These are phyloP conservation scores for Fusarium lateritium DNA, from an alignment of 2,329 filamentous ascomycete genomes.

Conservation along the genomic window DNA sequence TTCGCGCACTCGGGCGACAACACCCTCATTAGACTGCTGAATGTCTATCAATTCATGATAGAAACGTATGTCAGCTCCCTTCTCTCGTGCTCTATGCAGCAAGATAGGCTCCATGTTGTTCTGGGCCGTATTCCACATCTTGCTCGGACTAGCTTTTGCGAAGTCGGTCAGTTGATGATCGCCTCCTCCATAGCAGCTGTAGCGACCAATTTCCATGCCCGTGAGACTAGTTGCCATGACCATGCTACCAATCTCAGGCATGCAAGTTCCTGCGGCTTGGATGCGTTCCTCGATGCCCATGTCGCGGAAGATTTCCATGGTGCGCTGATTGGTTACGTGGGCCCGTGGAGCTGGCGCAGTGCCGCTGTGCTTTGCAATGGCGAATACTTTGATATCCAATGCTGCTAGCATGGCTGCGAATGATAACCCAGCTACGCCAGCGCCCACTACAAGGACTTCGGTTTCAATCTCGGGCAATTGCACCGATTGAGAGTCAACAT, in stretches of 20 bases:
- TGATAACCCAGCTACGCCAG: slow-evolving; percentile 23
- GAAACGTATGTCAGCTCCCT: slow-evolving; percentile 29
- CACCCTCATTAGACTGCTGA: slow-evolving; percentile 15
- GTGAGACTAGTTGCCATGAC: slow-evolving; percentile 34
- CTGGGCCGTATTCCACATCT: slow-evolving; percentile 29
- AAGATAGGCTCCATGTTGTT: slow-evolving; percentile 22
- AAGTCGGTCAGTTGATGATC: slow-evolving; percentile 31
- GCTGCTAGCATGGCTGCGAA: slow-evolving; percentile 20
- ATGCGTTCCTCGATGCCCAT: slow-evolving; percentile 25
- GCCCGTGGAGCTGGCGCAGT: slow-evolving; percentile 26
- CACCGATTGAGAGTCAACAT: not conserved
- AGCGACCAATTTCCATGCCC: slow-evolving; percentile 26
- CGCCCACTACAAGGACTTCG: slow-evolving; percentile 26
- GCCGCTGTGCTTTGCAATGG: slow-evolving; percentile 31
- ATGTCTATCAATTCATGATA: slow-evolving; percentile 33
- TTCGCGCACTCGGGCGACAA: slow-evolving; percentile 26
- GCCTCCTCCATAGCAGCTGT: slow-evolving; percentile 27
- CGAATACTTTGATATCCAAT: slow-evolving; percentile 3
- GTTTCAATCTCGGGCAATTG: slow-evolving; percentile 19
- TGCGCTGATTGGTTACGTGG: slow-evolving; percentile 31
- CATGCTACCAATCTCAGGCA: slow-evolving; percentile 17
- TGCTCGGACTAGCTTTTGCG: slow-evolving; percentile 24
- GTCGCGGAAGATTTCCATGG: slow-evolving; percentile 32
- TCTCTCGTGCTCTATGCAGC: slow-evolving; percentile 11
- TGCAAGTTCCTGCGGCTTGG: slow-evolving; percentile 11